A percentile compares a stretch with the other conserved stretches of the same genome.
Evolutionary conservation across 2,329 filamentous ascomycete species (phyloP).

Genomic region (Sarocladium kiliense): DNA sequence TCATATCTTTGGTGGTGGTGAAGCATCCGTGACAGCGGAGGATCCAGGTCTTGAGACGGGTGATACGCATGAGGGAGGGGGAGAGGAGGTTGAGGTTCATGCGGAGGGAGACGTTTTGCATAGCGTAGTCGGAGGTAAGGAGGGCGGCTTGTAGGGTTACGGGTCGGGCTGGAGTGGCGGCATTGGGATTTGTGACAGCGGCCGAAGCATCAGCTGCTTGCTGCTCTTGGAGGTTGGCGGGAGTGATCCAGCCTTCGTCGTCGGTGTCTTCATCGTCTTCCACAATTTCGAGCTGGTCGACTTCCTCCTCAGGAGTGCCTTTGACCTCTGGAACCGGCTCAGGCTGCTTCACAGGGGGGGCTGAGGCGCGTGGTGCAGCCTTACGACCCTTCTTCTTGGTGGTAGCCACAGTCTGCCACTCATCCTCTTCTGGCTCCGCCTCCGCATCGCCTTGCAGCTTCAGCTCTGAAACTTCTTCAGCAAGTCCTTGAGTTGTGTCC

Average conservation of each 20-base stretch:
- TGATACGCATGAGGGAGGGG: conserved; percentile 71
- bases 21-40: conserved; percentile 95
- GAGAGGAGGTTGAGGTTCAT: conserved; percentile 92
- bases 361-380: background rate
- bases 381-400: conserved; percentile 7
- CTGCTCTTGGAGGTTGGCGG: conserved; percentile 82
- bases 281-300: conserved; percentile 16
- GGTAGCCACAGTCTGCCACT: conserved; percentile 5
- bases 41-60: conserved; percentile 80
- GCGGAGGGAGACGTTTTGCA: conserved; percentile 94
- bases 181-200: conserved; percentile 31
- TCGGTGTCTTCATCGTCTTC: conserved; percentile 36
- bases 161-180: conserved; percentile 39
- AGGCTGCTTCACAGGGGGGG: background rate
- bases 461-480: background rate
- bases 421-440: background rate
- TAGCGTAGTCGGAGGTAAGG: conserved; percentile 91
- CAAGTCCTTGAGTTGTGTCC: background rate
- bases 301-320: conserved; percentile 8
- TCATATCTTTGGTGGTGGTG: conserved; percentile 74
- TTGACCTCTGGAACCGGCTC: conserved; percentile 8
- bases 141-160: conserved; percentile 75
- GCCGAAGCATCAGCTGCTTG: conserved; percentile 59
- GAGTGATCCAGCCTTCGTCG: conserved; percentile 86
- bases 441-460: background rate